Conservation (phyloP, 441 rosid genomes). For the Capsella rubella region DNA sequence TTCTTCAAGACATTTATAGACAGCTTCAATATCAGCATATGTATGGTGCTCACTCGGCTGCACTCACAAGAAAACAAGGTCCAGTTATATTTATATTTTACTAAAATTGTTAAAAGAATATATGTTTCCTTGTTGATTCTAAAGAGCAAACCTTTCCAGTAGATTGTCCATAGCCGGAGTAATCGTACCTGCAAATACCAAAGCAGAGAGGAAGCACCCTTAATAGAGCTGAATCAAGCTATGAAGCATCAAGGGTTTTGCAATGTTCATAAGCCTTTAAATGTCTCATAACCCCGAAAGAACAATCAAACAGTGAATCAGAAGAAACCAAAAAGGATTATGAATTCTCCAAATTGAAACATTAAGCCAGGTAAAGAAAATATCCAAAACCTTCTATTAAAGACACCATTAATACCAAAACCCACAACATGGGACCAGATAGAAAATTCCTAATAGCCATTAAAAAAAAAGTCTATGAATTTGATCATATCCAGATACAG, state of each 20-base stretch:
- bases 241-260: background rate
- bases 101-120: background rate
- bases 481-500: constrained; percentile 33
- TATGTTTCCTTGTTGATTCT: background rate
- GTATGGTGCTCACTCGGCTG: constrained; percentile 98
- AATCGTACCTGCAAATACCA: constrained; percentile 44
- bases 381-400: background rate
- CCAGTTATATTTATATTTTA: background rate
- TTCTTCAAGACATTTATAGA: constrained; percentile 89
- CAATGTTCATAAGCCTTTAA: constrained; percentile 7
- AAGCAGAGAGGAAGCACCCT: constrained; percentile 5
- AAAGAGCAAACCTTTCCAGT: constrained; percentile 46
- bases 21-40: constrained; percentile 95
- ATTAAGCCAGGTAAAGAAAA: background rate
- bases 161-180: constrained; percentile 49
- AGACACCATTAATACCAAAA: background rate
- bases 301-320: constrained; percentile 25
- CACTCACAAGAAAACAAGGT: constrained; percentile 30
- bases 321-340: background rate
- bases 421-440: constrained; percentile 9
- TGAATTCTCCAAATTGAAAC: background rate
- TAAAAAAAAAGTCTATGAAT: background rate
- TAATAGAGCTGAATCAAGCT: constrained; percentile 30
- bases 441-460: background rate
- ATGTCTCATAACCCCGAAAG: constrained; percentile 4